Base-by-base conservation (phyloP, 2,329 filamentous ascomycete genomes). In the Septoria petroselini region DNA sequence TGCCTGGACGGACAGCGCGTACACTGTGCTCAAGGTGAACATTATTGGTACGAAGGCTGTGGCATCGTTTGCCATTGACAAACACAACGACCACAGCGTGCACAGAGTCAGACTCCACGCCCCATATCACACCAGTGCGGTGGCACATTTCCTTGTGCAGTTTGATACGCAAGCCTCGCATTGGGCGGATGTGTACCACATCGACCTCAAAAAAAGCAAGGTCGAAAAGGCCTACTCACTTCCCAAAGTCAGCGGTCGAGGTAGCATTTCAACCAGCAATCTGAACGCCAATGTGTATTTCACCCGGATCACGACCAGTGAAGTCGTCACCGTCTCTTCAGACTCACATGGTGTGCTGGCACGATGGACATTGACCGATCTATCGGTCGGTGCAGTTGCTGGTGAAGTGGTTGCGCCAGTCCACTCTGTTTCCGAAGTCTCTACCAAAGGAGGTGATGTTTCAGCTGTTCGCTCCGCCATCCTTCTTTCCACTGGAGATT, bases 271-370 rank as follows among this genome's bases (percentile, higher is more conserved):
- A 0, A 85, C 82, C 0, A 93, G 85, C 70, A 87, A 83, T 2
- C 79, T 81, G 33, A 86, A 84, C 52, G 83, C 86, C 15, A 91
- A 93, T 62, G 85, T 95, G 6, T 96, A 89, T 72, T 95, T 97
- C 67, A 91, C 87, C 2, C 83, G 91, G 52, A 76, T 93, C 53
- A 90, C 88, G 0, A 75, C 83, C 27, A 81, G 85, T 7, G 88
- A 95, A 63, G 76, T 89, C 2, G 75, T 79, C 23, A 75, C 95
- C 19, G 77, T 88, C 4, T 88, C 88, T 1, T 94, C 90, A 0
- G 76, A 76, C 21, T 93, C 88, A 1, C 82, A 91, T 58, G 83
- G 78, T n/a, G 72, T 90, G 31, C 75, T 96, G 25, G 86, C 82
- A 11, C 80, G 83, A 46, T 96, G 89, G 88, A 70, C 79, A 2